These are phyloP conservation scores for Globisporangium uncinulatum DNA, from an alignment of 352 stramenopile species.

Conservation along the genomic window DNA sequence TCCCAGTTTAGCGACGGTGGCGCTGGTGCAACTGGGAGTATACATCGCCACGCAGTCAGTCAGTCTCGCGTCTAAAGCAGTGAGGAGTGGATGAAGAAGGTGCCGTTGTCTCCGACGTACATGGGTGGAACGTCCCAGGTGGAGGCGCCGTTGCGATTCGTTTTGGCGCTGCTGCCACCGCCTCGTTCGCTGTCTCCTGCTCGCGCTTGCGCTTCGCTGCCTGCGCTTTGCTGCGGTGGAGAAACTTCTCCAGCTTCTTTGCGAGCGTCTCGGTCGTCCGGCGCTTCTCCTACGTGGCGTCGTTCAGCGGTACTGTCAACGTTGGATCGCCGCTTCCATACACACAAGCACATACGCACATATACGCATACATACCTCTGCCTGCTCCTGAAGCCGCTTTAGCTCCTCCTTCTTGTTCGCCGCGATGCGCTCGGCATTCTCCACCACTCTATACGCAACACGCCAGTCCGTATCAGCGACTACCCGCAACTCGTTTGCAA, in stretches of 20 bases:
- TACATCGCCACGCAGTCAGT: background rate
- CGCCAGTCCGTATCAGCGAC: background rate
- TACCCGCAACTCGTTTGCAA: no score
- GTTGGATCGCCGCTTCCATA: no score
- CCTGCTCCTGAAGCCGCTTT: conserved; percentile 24
- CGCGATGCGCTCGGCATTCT: background rate
- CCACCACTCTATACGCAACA: background rate
- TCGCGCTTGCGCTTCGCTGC: conserved; percentile 11
- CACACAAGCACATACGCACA: background rate
- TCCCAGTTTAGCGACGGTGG: conserved; percentile 2
- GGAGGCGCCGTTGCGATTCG: background rate
- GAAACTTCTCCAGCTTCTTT: conserved; percentile 8
- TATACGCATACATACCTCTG: conserved; percentile 19
- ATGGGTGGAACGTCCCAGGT: no score
- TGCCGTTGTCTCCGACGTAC: background rate
- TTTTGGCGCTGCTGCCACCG: background rate
- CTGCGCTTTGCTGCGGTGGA: background rate
- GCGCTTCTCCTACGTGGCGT: conserved; percentile 10
- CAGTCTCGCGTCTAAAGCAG: no score
- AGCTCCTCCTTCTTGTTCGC: conserved; percentile 31
- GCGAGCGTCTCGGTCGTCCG: conserved; percentile 1
- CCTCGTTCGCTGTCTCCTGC: background rate
- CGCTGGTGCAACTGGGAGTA: conserved; percentile 1
- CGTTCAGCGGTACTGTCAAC: no score
- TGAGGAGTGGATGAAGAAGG: no score